Conservation (phyloP, 2,329 filamentous ascomycete genomes). For the Ophiostoma montium region DNA sequence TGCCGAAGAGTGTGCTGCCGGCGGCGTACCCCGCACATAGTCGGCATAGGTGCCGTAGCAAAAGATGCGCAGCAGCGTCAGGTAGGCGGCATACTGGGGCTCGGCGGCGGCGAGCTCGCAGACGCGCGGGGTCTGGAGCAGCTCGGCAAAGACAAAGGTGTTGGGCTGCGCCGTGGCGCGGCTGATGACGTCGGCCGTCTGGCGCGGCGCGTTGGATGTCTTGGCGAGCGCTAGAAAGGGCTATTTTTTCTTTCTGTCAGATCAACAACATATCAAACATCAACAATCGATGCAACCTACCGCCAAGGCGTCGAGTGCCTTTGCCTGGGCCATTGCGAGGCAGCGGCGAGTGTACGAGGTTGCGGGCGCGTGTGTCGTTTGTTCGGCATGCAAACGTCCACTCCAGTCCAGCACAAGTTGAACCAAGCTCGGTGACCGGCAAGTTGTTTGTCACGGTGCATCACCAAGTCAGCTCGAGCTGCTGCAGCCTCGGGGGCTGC, state of each 20-base stretch:
- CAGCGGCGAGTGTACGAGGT: no score
- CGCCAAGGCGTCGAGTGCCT: conserved; percentile 50
- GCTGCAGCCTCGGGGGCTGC: not conserved
- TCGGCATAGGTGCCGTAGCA: conserved; percentile 78
- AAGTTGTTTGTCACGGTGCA: not conserved
- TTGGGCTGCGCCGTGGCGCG: conserved; percentile 82
- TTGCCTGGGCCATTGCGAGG: conserved; percentile 55
- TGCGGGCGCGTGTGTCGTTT: no score
- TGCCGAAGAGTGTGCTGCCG: not conserved
- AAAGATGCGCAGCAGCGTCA: conserved; percentile 73
- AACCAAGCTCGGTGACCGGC: no score
- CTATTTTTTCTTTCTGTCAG: no score
- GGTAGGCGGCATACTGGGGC: conserved; percentile 47
- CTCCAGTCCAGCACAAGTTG: no score
- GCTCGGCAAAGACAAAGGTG: conserved; percentile 86
- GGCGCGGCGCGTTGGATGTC: conserved; percentile 68
- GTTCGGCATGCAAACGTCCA: no score
- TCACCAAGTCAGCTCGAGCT: not conserved
- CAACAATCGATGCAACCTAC: no score
- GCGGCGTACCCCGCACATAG: conserved; percentile 40
- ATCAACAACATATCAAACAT: no score
- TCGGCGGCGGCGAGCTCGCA: conserved; percentile 46
- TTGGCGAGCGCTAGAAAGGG: conserved; percentile 86
- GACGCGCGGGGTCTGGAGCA: conserved; percentile 70
- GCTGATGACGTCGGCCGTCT: conserved; percentile 70